These are phyloP conservation scores for Omphalotus olearius DNA, from an alignment of 1,284 basidiomycete genomes.

Conservation along the genomic window DNA sequence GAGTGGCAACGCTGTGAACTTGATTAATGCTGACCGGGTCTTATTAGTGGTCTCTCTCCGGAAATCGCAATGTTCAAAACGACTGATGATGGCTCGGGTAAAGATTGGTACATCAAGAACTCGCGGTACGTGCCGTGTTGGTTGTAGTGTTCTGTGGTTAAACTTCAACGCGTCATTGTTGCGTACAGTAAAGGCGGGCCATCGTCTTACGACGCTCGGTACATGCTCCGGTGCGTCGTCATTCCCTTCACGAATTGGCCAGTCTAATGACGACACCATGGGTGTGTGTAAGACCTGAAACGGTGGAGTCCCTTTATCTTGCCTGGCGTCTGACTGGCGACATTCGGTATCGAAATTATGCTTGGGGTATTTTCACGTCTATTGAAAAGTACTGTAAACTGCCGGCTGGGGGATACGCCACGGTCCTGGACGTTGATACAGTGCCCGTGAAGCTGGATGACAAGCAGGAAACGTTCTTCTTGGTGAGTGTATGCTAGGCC, in stretches of 20 bases:
- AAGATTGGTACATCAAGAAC: slow-evolving; percentile 70
- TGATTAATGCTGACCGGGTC: neutral
- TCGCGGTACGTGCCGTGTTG: slow-evolving; percentile 25
- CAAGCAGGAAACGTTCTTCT: slow-evolving; percentile 77
- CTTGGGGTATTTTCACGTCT: slow-evolving; percentile 74
- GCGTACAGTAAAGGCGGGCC: slow-evolving; percentile 11
- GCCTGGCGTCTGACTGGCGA: slow-evolving; percentile 68
- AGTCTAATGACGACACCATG: neutral
- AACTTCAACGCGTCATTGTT: neutral
- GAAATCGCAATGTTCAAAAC: slow-evolving; percentile 61
- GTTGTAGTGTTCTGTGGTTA: no score
- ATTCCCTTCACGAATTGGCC: no score
- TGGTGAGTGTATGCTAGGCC: slow-evolving; percentile 6
- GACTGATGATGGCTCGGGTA: slow-evolving; percentile 29
- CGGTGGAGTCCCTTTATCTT: slow-evolving; percentile 74
- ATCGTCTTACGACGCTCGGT: slow-evolving; percentile 62
- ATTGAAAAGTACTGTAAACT: slow-evolving; percentile 68
- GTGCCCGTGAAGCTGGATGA: slow-evolving; percentile 48
- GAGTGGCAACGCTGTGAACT: slow-evolving; percentile 57
- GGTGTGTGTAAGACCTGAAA: slow-evolving; percentile 53
- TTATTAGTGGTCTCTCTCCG: slow-evolving; percentile 47
- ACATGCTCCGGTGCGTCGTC: slow-evolving; percentile 52
- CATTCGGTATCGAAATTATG: slow-evolving; percentile 59
- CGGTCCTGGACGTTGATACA: slow-evolving; percentile 64
- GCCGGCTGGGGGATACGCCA: slow-evolving; percentile 62